A percentile compares a stretch with the other conserved stretches of the same genome.
phyloP scores from a whole-genome alignment of 257 asterid genomes.

The Solanum phureja region DNA sequence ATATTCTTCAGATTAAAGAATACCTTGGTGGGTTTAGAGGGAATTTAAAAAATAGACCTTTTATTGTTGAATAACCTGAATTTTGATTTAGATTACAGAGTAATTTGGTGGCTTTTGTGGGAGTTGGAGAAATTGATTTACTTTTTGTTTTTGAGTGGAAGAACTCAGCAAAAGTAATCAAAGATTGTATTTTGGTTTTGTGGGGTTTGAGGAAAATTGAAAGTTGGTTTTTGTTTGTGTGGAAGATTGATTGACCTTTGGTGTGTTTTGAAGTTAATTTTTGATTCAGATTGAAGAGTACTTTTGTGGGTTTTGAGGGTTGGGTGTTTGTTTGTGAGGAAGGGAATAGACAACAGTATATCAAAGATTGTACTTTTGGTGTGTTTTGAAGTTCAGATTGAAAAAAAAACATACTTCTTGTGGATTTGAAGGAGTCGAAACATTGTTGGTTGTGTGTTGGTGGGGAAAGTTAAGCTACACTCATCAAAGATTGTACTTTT shows the following conservation, averaged over 20 bases:
- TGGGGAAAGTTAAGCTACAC: background rate
- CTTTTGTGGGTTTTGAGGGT: background rate
- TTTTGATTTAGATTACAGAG: background rate
- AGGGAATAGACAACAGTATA: no score
- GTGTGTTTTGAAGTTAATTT: background rate
- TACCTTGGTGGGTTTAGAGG: background rate
- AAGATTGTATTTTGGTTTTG: background rate
- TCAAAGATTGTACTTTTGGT: background rate
- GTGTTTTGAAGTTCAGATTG: background rate
- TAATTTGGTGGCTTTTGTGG: background rate
- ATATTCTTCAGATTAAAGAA: background rate
- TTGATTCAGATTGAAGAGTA: background rate
- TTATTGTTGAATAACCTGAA: background rate
- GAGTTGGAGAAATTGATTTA: background rate
- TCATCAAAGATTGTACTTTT: background rate
- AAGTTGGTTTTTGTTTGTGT: background rate
- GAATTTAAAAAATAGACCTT: background rate
- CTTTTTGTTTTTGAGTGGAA: background rate
- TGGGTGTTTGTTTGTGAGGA: background rate
- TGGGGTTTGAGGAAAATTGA: background rate
- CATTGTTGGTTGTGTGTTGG: background rate
- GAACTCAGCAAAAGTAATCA: background rate
- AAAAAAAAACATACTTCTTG: background rate
- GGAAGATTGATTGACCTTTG: background rate
- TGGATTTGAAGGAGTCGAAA: background rate